Conservation (phyloP, 1,139 yeast species). For the Debaryomyces nepalensis region DNA sequence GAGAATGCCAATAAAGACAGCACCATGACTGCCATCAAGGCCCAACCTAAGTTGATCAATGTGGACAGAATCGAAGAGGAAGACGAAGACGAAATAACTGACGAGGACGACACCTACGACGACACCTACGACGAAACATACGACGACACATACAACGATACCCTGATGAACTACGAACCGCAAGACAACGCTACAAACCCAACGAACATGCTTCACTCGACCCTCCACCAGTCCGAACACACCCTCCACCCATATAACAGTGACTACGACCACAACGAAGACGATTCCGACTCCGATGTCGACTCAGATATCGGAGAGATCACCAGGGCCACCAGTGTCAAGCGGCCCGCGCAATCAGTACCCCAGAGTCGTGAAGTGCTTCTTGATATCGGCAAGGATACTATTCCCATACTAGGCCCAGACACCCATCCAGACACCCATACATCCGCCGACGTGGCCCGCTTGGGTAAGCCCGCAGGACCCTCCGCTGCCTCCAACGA, state of each 20-base stretch:
- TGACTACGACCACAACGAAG: constrained; percentile 19
- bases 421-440: constrained; percentile 9
- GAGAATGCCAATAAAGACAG: constrained; percentile 15
- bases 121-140: constrained; percentile 5
- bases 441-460: not conserved
- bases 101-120: constrained; percentile 23
- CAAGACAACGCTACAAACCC: constrained; percentile 2
- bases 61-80: constrained; percentile 57
- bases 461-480: constrained; percentile 6
- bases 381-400: constrained; percentile 15
- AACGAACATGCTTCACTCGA: constrained; percentile 3
- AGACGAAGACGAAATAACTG: constrained; percentile 43
- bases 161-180: constrained; percentile 1
- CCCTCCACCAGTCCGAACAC: constrained; percentile 6
- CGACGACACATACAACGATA: not conserved
- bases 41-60: constrained; percentile 67
- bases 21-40: constrained; percentile 72
- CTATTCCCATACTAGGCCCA: not conserved
- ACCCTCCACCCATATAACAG: not conserved
- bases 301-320: constrained; percentile 55
- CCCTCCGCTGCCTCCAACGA: not conserved
- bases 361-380: constrained; percentile 21
- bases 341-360: constrained; percentile 21
- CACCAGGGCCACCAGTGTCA: constrained; percentile 47
- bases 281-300: constrained; percentile 45